Evolutionary conservation across 768 basidiomycete species (phyloP).

Genomic region (Boletus fagicola): DNA sequence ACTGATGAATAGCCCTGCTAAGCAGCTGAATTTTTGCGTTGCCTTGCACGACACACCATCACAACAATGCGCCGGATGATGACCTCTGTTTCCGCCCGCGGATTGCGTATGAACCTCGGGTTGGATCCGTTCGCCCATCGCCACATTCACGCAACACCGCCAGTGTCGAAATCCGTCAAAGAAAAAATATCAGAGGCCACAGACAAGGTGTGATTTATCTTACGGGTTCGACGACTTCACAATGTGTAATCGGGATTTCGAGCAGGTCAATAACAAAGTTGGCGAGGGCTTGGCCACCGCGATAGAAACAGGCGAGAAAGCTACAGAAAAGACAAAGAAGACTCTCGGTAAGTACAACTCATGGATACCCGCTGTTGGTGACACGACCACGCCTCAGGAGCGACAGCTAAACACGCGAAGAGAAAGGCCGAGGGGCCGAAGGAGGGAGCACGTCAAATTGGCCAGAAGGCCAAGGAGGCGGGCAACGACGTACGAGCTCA

Average conservation of each 20-base stretch:
- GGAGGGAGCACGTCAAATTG: conserved; percentile 1
- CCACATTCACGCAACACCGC: conserved; percentile 32
- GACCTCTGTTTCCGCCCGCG: background rate
- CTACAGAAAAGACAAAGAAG: conserved; percentile 38
- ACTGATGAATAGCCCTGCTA: background rate
- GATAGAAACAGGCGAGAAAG: conserved; percentile 43
- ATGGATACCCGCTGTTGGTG: background rate
- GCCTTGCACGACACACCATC: background rate
- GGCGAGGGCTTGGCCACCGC: conserved; percentile 40
- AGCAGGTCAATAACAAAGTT: conserved; percentile 41
- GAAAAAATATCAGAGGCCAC: conserved; percentile 41
- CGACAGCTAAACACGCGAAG: conserved; percentile 3
- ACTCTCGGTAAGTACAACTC: conserved; percentile 29
- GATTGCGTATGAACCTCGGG: background rate
- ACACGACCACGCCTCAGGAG: background rate
- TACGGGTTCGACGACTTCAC: background rate
- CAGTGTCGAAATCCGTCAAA: conserved; percentile 34
- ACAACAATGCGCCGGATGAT: background rate
- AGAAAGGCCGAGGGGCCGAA: conserved; percentile 1
- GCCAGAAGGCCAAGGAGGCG: conserved; percentile 15
- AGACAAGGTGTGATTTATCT: conserved; percentile 30
- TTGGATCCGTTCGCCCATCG: conserved; percentile 13
- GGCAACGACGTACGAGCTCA: background rate
- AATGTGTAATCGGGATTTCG: background rate
- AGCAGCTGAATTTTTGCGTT: background rate